phyloP scores from a whole-genome alignment of 495 filamentous ascomycete genomes.

The Parathielavia hyrcaniae region DNA sequence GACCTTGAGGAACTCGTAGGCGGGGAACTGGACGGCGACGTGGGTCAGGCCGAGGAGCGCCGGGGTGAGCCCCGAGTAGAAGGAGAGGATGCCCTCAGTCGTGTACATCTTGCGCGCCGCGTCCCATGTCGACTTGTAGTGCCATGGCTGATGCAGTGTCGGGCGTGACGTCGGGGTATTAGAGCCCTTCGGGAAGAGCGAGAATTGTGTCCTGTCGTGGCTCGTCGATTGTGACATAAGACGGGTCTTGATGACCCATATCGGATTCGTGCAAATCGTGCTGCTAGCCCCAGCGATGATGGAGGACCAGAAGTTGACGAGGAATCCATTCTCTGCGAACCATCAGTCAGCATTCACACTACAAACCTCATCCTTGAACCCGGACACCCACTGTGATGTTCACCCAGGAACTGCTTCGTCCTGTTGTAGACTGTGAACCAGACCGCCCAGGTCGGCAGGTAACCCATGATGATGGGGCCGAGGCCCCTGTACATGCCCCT shows the following conservation, averaged over 20 bases:
- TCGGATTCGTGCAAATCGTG: slow-evolving; percentile 94
- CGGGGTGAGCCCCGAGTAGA: slow-evolving; percentile 92
- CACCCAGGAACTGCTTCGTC: slow-evolving; percentile 64
- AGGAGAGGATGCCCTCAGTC: slow-evolving; percentile 77
- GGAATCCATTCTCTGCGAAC: slow-evolving; percentile 35
- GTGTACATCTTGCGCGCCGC: slow-evolving; percentile 93
- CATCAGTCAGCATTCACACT: slow-evolving; percentile 5
- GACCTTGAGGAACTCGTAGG: slow-evolving; percentile 89
- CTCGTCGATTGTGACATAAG: slow-evolving; percentile 77
- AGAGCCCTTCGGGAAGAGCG: slow-evolving; percentile 38
- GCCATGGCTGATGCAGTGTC: slow-evolving; percentile 63
- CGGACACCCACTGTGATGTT: slow-evolving; percentile 54
- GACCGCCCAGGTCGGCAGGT: slow-evolving; percentile 96
- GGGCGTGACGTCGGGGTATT: slow-evolving; percentile 47
- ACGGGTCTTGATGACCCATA: slow-evolving; percentile 98
- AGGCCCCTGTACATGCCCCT: slow-evolving; percentile 89
- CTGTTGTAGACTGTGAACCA: slow-evolving; percentile 94
- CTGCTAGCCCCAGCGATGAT: slow-evolving; percentile 86
- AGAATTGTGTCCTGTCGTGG: slow-evolving; percentile 34
- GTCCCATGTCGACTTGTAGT: slow-evolving; percentile 80
- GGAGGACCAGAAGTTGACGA: slow-evolving; percentile 63
- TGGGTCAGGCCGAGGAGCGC: slow-evolving; percentile 89
- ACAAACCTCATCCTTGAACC: not conserved
- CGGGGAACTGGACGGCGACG: slow-evolving; percentile 94
- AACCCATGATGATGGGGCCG: slow-evolving; percentile 89